Evolutionary conservation across 148 eudicot genomes (phyloP).

Genomic region (Camellia japonica): DNA sequence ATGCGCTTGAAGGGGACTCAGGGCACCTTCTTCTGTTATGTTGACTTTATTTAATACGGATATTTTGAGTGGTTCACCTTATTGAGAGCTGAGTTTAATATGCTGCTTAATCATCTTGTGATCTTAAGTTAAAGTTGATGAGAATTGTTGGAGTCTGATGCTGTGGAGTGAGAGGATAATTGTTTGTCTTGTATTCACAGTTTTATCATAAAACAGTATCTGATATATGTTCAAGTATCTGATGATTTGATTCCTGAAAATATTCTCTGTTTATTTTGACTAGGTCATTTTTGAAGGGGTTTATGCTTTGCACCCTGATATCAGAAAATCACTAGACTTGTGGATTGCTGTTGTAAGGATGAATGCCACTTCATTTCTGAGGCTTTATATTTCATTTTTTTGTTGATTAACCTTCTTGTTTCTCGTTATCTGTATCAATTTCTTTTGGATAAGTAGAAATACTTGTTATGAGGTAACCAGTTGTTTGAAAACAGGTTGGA

Average conservation of each 20-base stretch:
- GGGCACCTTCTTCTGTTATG: background rate
- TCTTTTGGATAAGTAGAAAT: constrained; percentile 7
- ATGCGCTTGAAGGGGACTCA: background rate
- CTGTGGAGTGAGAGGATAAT: background rate
- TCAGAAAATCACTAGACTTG: constrained; percentile 82
- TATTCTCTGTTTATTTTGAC: constrained; percentile 16
- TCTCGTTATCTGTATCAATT: background rate
- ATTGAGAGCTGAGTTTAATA: constrained; percentile 3
- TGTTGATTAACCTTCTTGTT: constrained; percentile 13
- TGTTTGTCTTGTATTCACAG: background rate
- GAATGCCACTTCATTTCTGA: constrained; percentile 8
- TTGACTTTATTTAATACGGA: background rate
- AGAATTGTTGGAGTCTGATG: background rate
- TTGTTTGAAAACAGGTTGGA: constrained; percentile 69
- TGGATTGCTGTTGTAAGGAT: constrained; percentile 99
- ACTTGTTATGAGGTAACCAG: constrained; percentile 17
- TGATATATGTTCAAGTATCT: too few species aligned
- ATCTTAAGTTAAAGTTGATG: background rate
- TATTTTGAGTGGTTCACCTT: background rate
- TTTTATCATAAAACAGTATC: background rate
- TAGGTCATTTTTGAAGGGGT: constrained; percentile 98
- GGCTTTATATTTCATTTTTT: constrained; percentile 1
- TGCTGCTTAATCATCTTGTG: background rate
- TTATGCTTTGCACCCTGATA: constrained; percentile 93
- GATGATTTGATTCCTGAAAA: constrained; percentile 2